Evolutionary conservation across 2,329 filamentous ascomycete species (phyloP), one percentile per base, ranked within the genome.

Genomic region (Thermothelomyces thermophilus): DNA sequence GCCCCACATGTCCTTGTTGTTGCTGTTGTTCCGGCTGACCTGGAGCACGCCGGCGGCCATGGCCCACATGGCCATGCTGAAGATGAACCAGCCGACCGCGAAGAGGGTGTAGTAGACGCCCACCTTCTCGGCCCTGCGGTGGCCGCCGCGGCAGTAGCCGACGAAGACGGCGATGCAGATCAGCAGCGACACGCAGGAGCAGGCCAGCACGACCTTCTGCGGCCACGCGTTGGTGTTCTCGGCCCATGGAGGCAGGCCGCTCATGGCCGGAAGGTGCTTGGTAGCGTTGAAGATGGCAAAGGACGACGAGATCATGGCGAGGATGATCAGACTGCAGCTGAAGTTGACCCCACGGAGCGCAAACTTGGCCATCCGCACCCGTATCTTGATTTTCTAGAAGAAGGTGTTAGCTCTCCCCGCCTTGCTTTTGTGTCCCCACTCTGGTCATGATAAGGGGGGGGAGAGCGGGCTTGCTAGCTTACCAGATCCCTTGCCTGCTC

Each of bases 261-360:
- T 95, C 58, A 91, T 81, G 13, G 80, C 63, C 30, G 90, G 81
- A 2, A 98, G 74, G 14, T 70, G 47, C 64, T 80, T 87, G 52
- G 93, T 96, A 43, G 90, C 80, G 67, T 93, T 89, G 80, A 98
- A 98, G 68, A 98, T 90, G 59, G 83, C 73, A 63, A 98, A 87
- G 3, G 88, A 89, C n/a, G 88, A 80, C 13, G 86, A 83, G 47
- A 98, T 74, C 80, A 98, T 91, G 55, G 90, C 77, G 51, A 98
- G 79, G 58, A 98, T 88, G 65, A 98, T 96, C 53, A 97, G 77
- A 67, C 87, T 91, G 75, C 93, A 98, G 68, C 88, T 90, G 69
- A 98, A 97, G 76, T 91, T 96, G 71, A 97, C 87, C 50, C 89
- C 86, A 58, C 93, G 86, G n/a, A 98, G 83, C 55, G 95, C 81